A percentile compares a stretch with the other conserved stretches of the same genome.
These are phyloP conservation scores for Ganoderma sinense DNA, from an alignment of 1,284 basidiomycete species.

Conservation along the genomic window DNA sequence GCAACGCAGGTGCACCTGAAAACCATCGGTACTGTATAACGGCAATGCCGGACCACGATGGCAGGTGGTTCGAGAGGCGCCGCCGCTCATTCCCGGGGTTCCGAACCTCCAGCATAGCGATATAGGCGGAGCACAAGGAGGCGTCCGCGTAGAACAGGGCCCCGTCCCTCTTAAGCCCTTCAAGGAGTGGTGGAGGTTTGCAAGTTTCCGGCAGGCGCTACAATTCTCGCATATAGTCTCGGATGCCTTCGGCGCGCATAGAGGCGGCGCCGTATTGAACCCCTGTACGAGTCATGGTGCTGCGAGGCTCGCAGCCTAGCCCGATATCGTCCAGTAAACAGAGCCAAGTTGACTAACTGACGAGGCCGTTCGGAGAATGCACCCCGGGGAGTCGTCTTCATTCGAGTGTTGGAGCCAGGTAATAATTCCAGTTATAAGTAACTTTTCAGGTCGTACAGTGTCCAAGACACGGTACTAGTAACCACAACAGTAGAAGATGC, in stretches of 20 bases:
- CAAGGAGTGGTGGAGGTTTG: neutral
- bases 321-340: conserved; percentile 13
- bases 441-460: neutral
- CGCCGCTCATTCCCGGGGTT: neutral
- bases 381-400: neutral
- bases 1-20: neutral
- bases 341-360: conserved; percentile 17
- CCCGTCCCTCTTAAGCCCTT: neutral
- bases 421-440: too few species aligned
- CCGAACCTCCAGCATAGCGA: neutral
- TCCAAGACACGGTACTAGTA: neutral
- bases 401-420: neutral
- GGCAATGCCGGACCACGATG: neutral
- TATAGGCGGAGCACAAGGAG: neutral
- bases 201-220: neutral
- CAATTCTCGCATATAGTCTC: neutral
- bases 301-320: neutral
- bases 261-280: neutral
- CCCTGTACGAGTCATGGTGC: conserved; percentile 7
- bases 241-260: neutral
- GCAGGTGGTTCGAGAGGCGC: neutral
- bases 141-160: neutral
- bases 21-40: too few species aligned
- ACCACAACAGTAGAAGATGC: neutral
- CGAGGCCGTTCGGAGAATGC: neutral